Percentiles rank a stretch among this genome's conserved stretches.
These are phyloP conservation scores for Tulasnella sp. DNA, from an alignment of 768 basidiomycete species.

Conservation along the genomic window DNA sequence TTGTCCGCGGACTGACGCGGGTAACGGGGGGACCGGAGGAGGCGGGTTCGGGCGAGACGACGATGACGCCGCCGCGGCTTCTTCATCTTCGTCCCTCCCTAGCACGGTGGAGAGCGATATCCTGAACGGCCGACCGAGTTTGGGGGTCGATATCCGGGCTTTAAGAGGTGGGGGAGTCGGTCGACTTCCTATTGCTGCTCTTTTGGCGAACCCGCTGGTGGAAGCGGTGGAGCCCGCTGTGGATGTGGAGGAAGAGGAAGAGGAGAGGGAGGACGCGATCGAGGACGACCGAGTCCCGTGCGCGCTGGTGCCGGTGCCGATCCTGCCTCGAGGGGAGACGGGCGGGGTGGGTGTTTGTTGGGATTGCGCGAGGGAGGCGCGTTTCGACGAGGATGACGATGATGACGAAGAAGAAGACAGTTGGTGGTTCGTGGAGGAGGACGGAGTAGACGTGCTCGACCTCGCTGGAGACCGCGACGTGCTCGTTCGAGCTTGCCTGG, in stretches of 20 bases:
- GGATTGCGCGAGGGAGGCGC: not conserved
- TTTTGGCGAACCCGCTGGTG: not conserved
- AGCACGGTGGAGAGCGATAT: not conserved
- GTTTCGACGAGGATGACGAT: not conserved
- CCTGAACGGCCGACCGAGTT: not conserved
- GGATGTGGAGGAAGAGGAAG: not conserved
- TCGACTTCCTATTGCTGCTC: not conserved
- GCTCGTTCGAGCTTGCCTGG: too few relatives aligned
- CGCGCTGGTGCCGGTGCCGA: not conserved
- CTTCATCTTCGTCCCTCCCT: not conserved
- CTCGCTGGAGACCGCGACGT: too few relatives aligned
- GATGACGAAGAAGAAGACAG: not conserved
- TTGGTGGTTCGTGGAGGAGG: too few relatives aligned
- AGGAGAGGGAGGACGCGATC: not conserved
- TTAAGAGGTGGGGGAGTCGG: not conserved
- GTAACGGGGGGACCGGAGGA: not conserved
- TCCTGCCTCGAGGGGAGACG: not conserved
- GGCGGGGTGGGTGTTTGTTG: not conserved
- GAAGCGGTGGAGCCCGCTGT: not conserved
- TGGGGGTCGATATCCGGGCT: not conserved
- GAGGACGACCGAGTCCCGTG: not conserved
- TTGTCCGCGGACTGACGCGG: too few relatives aligned
- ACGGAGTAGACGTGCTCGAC: too few relatives aligned
- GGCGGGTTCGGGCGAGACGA: not conserved
- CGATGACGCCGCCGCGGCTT: not conserved